phyloP scores from a whole-genome alignment of 192 early-diverging fungal species.

The Podila clonocystis region DNA sequence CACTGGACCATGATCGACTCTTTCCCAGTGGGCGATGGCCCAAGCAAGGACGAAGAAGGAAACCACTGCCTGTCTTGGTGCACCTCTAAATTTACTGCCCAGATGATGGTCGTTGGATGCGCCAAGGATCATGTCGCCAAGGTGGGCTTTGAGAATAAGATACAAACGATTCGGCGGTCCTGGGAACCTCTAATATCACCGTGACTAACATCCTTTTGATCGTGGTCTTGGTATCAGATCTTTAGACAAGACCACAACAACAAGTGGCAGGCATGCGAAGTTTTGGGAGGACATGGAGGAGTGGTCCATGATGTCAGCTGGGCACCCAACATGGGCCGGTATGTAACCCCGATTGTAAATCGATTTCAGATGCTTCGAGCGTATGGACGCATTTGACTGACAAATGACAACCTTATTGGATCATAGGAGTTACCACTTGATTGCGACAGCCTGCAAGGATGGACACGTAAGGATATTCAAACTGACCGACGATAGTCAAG shows the following conservation, averaged over 20 bases:
- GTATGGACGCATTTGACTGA: not conserved
- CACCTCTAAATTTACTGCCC: constrained; percentile 77
- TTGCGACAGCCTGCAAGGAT: constrained; percentile 86
- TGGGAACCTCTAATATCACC: too few species aligned
- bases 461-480: constrained; percentile 81
- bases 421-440: constrained; percentile 77
- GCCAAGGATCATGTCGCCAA: constrained; percentile 82
- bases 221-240: constrained; percentile 45
- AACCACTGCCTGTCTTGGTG: constrained; percentile 91
- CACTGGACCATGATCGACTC: constrained; percentile 82
- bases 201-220: too few species aligned
- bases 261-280: constrained; percentile 71
- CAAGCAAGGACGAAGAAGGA: constrained; percentile 77
- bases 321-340: constrained; percentile 77
- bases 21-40: constrained; percentile 63
- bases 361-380: not conserved
- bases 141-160: constrained; percentile 41
- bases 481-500: constrained; percentile 58
- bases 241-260: constrained; percentile 63
- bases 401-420: not conserved
- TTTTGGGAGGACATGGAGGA: constrained; percentile 68
- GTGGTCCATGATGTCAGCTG: constrained; percentile 75
- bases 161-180: too few species aligned
- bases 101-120: constrained; percentile 88
- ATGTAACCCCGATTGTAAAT: not conserved